Evolutionary conservation across 352 stramenopile genomes (phyloP).

Genomic region (Phytophthora sojae): DNA sequence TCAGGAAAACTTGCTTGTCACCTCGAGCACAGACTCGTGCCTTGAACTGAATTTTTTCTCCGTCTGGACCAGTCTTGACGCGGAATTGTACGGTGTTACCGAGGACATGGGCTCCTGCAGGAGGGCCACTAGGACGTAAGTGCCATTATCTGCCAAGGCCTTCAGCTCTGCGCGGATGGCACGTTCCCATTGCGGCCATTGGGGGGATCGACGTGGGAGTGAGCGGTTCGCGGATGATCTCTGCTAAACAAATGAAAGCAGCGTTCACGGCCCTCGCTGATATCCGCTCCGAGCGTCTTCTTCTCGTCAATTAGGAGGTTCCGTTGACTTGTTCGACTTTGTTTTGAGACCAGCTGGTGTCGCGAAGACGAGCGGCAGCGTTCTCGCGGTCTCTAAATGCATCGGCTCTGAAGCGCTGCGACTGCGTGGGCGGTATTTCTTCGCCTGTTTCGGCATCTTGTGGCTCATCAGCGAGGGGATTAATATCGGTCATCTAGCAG

Average conservation of each 20-base stretch:
- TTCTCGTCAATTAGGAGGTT: background rate
- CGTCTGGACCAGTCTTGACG: conserved; percentile 1
- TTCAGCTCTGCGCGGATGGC: background rate
- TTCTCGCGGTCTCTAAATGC: background rate
- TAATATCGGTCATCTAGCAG: background rate
- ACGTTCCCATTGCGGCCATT: conserved; percentile 2
- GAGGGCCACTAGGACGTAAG: conserved; percentile 1
- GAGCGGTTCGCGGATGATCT: conserved; percentile 9
- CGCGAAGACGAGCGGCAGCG: background rate
- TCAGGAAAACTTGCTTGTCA: conserved; percentile 4
- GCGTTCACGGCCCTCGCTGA: background rate
- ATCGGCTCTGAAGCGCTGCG: no score
- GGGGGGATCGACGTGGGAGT: background rate
- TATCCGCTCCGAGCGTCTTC: background rate
- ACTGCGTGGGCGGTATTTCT: no score
- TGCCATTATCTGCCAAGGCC: conserved; percentile 4
- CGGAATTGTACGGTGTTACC: conserved; percentile 11
- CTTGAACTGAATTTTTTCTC: conserved; percentile 12
- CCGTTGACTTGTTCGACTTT: background rate
- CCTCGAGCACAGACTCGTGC: conserved; percentile 4
- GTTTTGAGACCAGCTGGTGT: background rate
- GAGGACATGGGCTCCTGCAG: conserved; percentile 3
- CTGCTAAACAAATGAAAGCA: background rate
- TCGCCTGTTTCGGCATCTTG: no score
- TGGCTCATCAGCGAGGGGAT: background rate